phyloP scores from a whole-genome alignment of 1,139 yeast genomes.

The Hemisphaericaspora lyxosophila region DNA sequence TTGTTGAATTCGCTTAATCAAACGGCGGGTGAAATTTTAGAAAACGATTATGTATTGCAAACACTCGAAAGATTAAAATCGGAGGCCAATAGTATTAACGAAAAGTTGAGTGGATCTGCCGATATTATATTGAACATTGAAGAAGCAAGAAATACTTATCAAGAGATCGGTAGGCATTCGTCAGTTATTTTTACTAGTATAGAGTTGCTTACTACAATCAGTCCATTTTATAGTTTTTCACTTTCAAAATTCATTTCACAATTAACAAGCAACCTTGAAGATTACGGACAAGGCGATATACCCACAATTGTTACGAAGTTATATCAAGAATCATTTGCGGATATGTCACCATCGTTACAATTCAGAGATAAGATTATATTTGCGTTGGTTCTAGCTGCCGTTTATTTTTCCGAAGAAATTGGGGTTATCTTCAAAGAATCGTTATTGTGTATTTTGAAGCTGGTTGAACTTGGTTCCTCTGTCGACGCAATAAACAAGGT shows the following conservation, averaged over 20 bases:
- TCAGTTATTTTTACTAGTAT: conserved; percentile 52
- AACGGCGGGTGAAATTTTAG: conserved; percentile 64
- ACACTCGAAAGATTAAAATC: conserved; percentile 65
- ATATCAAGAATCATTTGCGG: conserved; percentile 47
- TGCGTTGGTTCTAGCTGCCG: conserved; percentile 37
- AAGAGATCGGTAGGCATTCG: conserved; percentile 55
- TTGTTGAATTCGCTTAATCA: conserved; percentile 59
- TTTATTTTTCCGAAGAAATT: conserved; percentile 26
- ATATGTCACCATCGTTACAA: conserved; percentile 51
- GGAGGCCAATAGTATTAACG: conserved; percentile 57
- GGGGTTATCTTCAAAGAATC: conserved; percentile 24
- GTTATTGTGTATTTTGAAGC: conserved; percentile 8
- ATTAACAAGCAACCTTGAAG: conserved; percentile 38
- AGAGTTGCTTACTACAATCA: conserved; percentile 39
- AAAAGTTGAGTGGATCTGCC: conserved; percentile 55
- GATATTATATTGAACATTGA: conserved; percentile 56
- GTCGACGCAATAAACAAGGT: conserved; percentile 1
- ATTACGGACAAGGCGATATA: conserved; percentile 17
- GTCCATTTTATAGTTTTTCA: conserved; percentile 59
- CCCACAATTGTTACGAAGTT: conserved; percentile 32
- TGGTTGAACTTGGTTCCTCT: conserved; percentile 2
- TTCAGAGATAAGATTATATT: conserved; percentile 48
- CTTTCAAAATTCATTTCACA: conserved; percentile 45
- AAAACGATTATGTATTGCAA: conserved; percentile 58
- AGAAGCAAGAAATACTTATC: conserved; percentile 44